Evolutionary conservation across 345 rosid species (phyloP).

Genomic region (Pugionium cornutum): DNA sequence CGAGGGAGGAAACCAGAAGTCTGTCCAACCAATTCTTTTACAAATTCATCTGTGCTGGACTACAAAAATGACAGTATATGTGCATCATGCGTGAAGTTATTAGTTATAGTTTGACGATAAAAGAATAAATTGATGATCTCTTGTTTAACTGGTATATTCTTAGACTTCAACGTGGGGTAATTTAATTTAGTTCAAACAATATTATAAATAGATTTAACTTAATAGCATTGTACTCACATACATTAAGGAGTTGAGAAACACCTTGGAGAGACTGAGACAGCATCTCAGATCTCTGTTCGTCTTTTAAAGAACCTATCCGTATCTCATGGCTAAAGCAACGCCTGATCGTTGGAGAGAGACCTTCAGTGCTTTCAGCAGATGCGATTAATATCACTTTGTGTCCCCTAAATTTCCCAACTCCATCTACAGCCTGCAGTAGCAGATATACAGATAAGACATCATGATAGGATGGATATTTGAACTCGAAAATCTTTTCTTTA

Average conservation of each 20-base stretch:
- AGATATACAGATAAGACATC: constrained; percentile 11
- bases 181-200: constrained; percentile 6
- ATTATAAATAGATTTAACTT: not conserved
- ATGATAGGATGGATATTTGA: constrained; percentile 2
- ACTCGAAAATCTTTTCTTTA: not conserved
- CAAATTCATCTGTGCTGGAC: constrained; percentile 60
- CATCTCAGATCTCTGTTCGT: constrained; percentile 80
- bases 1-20: constrained; percentile 94
- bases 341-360: constrained; percentile 76
- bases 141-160: not conserved
- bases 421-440: constrained; percentile 38
- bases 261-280: constrained; percentile 70
- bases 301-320: constrained; percentile 71
- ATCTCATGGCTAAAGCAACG: constrained; percentile 98
- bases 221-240: constrained; percentile 44
- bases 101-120: not conserved
- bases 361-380: constrained; percentile 82
- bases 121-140: not conserved
- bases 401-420: constrained; percentile 39
- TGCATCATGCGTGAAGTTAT: constrained; percentile 32
- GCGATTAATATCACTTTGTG: constrained; percentile 78
- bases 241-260: constrained; percentile 65
- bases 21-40: constrained; percentile 83
- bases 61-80: constrained; percentile 47
- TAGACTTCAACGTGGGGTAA: not conserved